A percentile compares a stretch with the other conserved stretches of the same genome.
phyloP scores from a whole-genome alignment of 2,329 filamentous ascomycete species.

The Calonectria crousiana region DNA sequence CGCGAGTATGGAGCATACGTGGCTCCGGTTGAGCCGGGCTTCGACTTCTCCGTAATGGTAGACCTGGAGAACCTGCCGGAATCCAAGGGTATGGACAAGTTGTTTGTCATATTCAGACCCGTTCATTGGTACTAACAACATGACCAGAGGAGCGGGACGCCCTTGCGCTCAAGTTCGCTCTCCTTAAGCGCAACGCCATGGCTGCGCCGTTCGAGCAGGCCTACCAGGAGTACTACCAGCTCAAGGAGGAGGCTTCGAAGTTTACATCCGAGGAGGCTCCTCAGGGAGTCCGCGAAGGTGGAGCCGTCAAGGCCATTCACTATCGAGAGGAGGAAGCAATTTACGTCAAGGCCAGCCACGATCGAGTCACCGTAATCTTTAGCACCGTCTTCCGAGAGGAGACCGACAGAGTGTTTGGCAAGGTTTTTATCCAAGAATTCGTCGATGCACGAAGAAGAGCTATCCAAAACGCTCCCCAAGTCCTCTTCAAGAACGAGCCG shows the following conservation, averaged over 20 bases:
- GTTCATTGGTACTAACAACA: conserved; percentile 30
- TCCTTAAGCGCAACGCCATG: conserved; percentile 99
- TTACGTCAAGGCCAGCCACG: conserved; percentile 97
- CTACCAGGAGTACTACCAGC: conserved; percentile 89
- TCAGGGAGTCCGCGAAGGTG: conserved; percentile 89
- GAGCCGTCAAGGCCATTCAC: conserved; percentile 94
- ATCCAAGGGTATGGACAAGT: conserved; percentile 71
- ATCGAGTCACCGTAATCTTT: conserved; percentile 98
- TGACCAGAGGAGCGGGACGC: conserved; percentile 82
- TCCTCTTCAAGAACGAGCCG: conserved; percentile 94
- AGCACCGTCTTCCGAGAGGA: conserved; percentile 98
- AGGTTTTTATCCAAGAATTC: conserved; percentile 98
- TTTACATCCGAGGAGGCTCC: conserved; percentile 96
- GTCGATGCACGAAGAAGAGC: conserved; percentile 94
- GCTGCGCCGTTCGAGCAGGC: conserved; percentile 98
- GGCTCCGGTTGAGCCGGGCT: conserved; percentile 86
- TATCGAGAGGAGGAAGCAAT: conserved; percentile 99
- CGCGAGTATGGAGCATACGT: conserved; percentile 96
- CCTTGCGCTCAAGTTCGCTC: conserved; percentile 85
- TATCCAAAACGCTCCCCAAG: conserved; percentile 98
- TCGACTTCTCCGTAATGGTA: conserved; percentile 93
- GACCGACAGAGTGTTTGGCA: conserved; percentile 96
- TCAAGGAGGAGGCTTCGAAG: conserved; percentile 89
- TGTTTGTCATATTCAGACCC: neutral
- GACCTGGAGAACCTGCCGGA: conserved; percentile 89